phyloP scores from a whole-genome alignment of 2,329 filamentous ascomycete species.

The Gaeumannomyces tritici region DNA sequence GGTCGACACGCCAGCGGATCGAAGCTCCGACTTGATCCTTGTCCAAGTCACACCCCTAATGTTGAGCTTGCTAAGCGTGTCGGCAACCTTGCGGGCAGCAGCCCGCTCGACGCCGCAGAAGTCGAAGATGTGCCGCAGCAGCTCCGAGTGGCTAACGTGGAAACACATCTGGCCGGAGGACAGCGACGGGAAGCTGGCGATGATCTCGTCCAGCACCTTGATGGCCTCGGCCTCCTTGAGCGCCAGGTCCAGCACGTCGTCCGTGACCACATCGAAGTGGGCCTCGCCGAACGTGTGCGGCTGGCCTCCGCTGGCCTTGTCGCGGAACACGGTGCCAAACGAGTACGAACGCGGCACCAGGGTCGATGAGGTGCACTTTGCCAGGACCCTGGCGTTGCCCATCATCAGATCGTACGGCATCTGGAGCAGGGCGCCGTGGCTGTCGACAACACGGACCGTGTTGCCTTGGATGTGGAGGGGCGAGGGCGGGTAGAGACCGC shows the following conservation, averaged over 20 bases:
- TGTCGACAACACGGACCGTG: slow-evolving; percentile 71
- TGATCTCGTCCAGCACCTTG: slow-evolving; percentile 88
- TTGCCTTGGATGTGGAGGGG: slow-evolving; percentile 66
- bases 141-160: slow-evolving; percentile 77
- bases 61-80: slow-evolving; percentile 79
- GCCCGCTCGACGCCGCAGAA: slow-evolving; percentile 69
- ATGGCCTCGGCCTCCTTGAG: slow-evolving; percentile 89
- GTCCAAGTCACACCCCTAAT: slow-evolving; percentile 72
- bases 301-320: slow-evolving; percentile 68
- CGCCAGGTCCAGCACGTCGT: slow-evolving; percentile 69
- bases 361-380: slow-evolving; percentile 50
- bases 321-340: slow-evolving; percentile 81
- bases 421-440: slow-evolving; percentile 79
- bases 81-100: slow-evolving; percentile 64
- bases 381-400: slow-evolving; percentile 76
- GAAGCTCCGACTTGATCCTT: slow-evolving; percentile 72
- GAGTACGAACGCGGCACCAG: slow-evolving; percentile 69
- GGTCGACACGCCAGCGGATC: slow-evolving; percentile 77
- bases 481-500: slow-evolving; percentile 72
- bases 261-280: slow-evolving; percentile 92
- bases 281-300: slow-evolving; percentile 79
- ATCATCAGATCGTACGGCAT: slow-evolving; percentile 90
- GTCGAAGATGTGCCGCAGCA: slow-evolving; percentile 83
- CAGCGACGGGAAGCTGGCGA: slow-evolving; percentile 69
- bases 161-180: slow-evolving; percentile 71